These are phyloP conservation scores for Blastomyces emzantsi DNA, from an alignment of 2,329 filamentous ascomycete genomes.

Conservation along the genomic window DNA sequence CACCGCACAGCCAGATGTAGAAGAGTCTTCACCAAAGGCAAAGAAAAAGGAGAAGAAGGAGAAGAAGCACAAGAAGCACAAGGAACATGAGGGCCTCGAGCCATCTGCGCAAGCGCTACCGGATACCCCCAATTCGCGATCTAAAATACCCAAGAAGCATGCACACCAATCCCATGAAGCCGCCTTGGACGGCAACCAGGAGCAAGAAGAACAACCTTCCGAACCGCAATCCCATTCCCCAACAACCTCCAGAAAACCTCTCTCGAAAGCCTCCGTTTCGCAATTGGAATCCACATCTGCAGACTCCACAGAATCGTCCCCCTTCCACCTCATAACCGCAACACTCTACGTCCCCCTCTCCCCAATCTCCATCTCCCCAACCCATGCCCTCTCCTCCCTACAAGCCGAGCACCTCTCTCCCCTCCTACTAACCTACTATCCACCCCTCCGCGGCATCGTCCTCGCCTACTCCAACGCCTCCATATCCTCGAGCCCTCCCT, in stretches of 20 bases:
- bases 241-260: slow-evolving; percentile 27
- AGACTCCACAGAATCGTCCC: slow-evolving; percentile 39
- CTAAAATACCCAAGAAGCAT: slow-evolving; percentile 12
- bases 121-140: neutral
- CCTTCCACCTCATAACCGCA: slow-evolving; percentile 69
- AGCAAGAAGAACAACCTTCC: slow-evolving; percentile 31
- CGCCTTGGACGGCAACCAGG: neutral
- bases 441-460: slow-evolving; percentile 49
- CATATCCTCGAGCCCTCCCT: slow-evolving; percentile 29
- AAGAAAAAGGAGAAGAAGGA: slow-evolving; percentile 28
- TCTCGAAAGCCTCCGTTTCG: slow-evolving; percentile 28
- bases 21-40: slow-evolving; percentile 19
- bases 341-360: slow-evolving; percentile 60
- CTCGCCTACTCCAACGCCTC: slow-evolving; percentile 44
- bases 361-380: slow-evolving; percentile 45
- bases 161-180: slow-evolving; percentile 11
- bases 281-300: slow-evolving; percentile 9
- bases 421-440: slow-evolving; percentile 54
- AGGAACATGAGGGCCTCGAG: neutral
- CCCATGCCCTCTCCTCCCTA: slow-evolving; percentile 47
- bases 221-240: slow-evolving; percentile 13
- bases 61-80: slow-evolving; percentile 19
- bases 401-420: slow-evolving; percentile 55
- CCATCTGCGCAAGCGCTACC: neutral
- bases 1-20: slow-evolving; percentile 13